Conservation (phyloP, 306 rosid species). For the Quercus rubra region DNA sequence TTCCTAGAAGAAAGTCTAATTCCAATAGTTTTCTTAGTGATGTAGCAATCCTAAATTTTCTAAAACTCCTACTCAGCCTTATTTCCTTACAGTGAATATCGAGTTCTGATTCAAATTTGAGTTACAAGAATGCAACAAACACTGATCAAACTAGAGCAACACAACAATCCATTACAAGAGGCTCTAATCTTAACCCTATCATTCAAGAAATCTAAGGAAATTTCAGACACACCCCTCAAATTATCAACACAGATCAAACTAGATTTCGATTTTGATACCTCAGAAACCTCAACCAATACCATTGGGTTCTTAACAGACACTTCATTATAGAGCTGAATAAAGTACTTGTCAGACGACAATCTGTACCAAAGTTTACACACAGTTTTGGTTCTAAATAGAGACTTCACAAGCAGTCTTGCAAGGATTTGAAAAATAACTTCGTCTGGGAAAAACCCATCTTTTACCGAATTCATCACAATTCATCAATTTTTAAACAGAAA, state of each 20-base stretch:
- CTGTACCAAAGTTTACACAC: constrained; percentile 68
- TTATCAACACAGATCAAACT: constrained; percentile 71
- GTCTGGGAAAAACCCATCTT: constrained; percentile 60
- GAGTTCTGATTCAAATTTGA: too few species aligned
- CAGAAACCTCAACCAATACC: constrained; percentile 69
- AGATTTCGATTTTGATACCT: constrained; percentile 52
- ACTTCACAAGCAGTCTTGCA: constrained; percentile 65
- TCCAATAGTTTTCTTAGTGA: too few species aligned
- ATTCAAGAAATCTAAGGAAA: constrained; percentile 61
- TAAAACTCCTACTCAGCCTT: too few species aligned
- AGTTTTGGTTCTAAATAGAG: constrained; percentile 55
- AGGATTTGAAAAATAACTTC: constrained; percentile 80
- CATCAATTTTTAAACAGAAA: not conserved
- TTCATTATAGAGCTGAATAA: constrained; percentile 55
- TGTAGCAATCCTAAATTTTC: too few species aligned
- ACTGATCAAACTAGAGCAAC: constrained; percentile 55
- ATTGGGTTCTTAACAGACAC: constrained; percentile 57
- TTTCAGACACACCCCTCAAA: constrained; percentile 62
- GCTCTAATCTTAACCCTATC: constrained; percentile 77
- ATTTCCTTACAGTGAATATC: too few species aligned
- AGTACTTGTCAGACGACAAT: constrained; percentile 59
- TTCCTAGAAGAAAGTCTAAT: too few species aligned
- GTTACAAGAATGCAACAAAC: too few species aligned
- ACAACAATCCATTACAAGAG: constrained; percentile 76
- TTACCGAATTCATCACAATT: constrained; percentile 38